A percentile compares a stretch with the other conserved stretches of the same genome.
phyloP scores from a whole-genome alignment of 1,139 yeast species.

The Yamadazyma songkhlaensis region DNA sequence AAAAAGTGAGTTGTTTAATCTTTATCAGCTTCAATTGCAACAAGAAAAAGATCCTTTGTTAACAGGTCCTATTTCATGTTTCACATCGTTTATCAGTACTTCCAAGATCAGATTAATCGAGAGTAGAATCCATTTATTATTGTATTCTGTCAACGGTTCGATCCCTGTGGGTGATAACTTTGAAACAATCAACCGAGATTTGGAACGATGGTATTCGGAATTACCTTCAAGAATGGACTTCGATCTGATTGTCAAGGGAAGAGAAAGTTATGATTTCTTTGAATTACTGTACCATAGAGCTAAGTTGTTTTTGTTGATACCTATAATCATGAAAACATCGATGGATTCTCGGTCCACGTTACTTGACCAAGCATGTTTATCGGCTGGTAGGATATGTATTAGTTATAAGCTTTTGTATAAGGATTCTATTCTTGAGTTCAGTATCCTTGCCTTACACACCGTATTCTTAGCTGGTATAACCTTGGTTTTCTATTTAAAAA shows the following conservation, averaged over 20 bases:
- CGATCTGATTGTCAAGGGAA: conserved; percentile 9
- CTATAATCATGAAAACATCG: conserved; percentile 11
- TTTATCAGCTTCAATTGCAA: conserved; percentile 11
- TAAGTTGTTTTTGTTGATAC: conserved; percentile 11
- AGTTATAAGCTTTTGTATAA: conserved; percentile 13
- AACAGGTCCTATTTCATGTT: conserved; percentile 11
- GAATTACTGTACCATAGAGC: conserved; percentile 16
- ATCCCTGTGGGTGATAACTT: conserved; percentile 14
- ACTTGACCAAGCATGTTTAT: conserved; percentile 14
- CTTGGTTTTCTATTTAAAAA: conserved; percentile 13
- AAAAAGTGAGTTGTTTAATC: conserved; percentile 6
- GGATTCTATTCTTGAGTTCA: conserved; percentile 14
- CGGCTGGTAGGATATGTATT: conserved; percentile 15
- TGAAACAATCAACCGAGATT: conserved; percentile 10
- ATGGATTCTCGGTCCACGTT: conserved; percentile 6
- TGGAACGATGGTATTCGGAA: conserved; percentile 10
- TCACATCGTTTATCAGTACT: conserved; percentile 12
- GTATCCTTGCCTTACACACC: conserved; percentile 13
- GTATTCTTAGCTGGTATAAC: conserved; percentile 13
- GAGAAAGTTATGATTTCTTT: conserved; percentile 15
- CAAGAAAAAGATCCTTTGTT: conserved; percentile 9
- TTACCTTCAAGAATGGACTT: conserved; percentile 12
- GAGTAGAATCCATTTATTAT: conserved; percentile 13
- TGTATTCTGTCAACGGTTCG: conserved; percentile 11
- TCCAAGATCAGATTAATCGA: conserved; percentile 14